A percentile compares a stretch with the other conserved stretches of the same genome.
phyloP scores from a whole-genome alignment of 805 yeast genomes.

The Priceomyces haplophilus region DNA sequence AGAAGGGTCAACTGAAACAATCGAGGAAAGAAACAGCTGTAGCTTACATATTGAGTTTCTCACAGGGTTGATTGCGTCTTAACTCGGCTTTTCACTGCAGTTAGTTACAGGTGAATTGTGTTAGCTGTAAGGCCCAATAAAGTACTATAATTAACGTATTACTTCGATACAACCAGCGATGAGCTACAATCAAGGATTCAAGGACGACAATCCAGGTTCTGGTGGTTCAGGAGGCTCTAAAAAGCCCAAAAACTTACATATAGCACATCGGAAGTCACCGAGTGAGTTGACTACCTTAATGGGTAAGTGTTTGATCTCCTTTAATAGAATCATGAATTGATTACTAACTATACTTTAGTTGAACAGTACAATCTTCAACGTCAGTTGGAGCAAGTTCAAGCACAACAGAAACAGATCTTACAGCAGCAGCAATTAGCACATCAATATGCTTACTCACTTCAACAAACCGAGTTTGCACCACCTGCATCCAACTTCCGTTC shows the following conservation, averaged over 20 bases:
- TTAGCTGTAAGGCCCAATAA: background rate
- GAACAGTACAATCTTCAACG: conserved; percentile 89
- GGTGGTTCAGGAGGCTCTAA: conserved; percentile 12
- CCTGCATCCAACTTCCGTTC: conserved; percentile 22
- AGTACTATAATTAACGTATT: background rate
- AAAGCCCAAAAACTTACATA: conserved; percentile 55
- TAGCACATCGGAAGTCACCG: conserved; percentile 97
- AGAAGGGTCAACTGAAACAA: background rate
- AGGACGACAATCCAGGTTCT: background rate
- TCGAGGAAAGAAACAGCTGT: background rate
- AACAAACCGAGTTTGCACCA: conserved; percentile 18
- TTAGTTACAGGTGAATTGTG: background rate
- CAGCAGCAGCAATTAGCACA: conserved; percentile 55
- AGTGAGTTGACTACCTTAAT: conserved; percentile 88
- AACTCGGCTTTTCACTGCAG: background rate
- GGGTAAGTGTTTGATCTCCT: conserved; percentile 28
- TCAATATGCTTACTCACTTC: conserved; percentile 25
- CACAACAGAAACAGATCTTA: conserved; percentile 83
- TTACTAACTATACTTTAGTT: conserved; percentile 29
- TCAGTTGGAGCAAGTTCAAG: conserved; percentile 87
- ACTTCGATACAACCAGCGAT: background rate
- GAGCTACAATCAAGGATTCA: background rate
- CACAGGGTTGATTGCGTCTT: background rate
- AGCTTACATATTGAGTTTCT: no score
- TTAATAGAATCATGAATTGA: background rate